phyloP scores from a whole-genome alignment of 305 asterid genomes.

The Ajuga reptans region DNA sequence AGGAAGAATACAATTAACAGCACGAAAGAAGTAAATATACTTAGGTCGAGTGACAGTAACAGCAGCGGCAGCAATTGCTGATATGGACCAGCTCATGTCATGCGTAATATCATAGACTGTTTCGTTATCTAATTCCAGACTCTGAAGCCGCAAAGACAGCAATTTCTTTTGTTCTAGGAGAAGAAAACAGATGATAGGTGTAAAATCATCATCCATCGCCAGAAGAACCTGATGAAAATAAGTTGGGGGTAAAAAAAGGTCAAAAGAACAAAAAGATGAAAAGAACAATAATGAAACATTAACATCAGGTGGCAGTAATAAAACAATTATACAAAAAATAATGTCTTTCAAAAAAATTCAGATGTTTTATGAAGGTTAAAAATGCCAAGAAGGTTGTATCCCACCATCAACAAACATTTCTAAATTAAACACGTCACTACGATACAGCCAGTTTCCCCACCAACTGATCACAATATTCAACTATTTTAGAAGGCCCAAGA shows the following conservation, averaged over 20 bases:
- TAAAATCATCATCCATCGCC: constrained; percentile 71
- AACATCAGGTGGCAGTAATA: constrained; percentile 15
- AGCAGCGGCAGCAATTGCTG: constrained; percentile 84
- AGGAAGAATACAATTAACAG: constrained; percentile 11
- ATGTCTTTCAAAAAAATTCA: no score
- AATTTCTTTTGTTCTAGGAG: constrained; percentile 71
- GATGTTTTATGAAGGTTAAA: no score
- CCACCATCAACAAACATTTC: no score
- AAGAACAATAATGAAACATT: not conserved
- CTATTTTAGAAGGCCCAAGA: not conserved
- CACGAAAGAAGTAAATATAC: constrained; percentile 31
- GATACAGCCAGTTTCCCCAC: no score
- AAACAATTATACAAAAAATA: not conserved
- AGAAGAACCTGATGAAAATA: constrained; percentile 59
- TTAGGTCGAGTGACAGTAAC: constrained; percentile 77
- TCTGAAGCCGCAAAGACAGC: constrained; percentile 65
- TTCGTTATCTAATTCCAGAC: constrained; percentile 60
- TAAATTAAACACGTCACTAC: no score
- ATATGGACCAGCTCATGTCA: constrained; percentile 91
- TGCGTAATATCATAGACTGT: constrained; percentile 69
- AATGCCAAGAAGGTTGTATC: no score
- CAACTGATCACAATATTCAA: no score
- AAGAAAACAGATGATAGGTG: constrained; percentile 74
- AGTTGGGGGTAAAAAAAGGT: constrained; percentile 6
- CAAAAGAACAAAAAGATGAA: constrained; percentile 9